Percentiles rank a stretch among this genome's conserved stretches.
phyloP scores from a whole-genome alignment of 352 stramenopile genomes.

The Phytophthora brassicae region DNA sequence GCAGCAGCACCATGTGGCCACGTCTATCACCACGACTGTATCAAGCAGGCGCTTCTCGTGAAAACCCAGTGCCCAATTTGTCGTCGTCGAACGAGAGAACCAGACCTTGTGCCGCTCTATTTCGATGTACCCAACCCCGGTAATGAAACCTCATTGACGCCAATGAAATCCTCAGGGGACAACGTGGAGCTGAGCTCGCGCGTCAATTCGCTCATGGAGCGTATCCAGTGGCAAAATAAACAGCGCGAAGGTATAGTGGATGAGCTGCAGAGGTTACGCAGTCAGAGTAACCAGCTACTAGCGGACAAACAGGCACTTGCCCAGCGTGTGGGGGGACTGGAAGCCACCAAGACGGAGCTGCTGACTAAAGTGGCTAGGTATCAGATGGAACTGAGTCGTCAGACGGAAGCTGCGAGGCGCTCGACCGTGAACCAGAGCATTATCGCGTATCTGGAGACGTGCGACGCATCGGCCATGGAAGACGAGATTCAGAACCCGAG shows the following conservation, averaged over 20 bases:
- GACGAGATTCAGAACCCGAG: conserved; percentile 78
- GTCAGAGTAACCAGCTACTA: conserved; percentile 66
- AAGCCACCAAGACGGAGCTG: conserved; percentile 56
- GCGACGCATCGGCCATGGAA: conserved; percentile 64
- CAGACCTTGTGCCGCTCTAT: conserved; percentile 65
- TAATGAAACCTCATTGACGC: neutral
- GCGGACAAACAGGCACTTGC: conserved; percentile 63
- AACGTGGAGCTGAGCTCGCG: conserved; percentile 49
- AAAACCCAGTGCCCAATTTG: conserved; percentile 78
- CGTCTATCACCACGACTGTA: conserved; percentile 72
- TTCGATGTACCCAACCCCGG: conserved; percentile 52
- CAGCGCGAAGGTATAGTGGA: conserved; percentile 60
- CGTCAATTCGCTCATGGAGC: conserved; percentile 63
- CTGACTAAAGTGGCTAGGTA: conserved; percentile 76
- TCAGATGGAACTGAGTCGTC: conserved; percentile 69
- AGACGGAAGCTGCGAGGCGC: conserved; percentile 50
- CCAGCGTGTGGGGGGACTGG: conserved; percentile 48
- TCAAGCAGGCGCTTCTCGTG: conserved; percentile 72
- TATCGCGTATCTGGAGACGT: conserved; percentile 70
- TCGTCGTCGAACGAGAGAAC: conserved; percentile 40
- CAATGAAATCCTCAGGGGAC: conserved; percentile 22
- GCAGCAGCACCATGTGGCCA: conserved; percentile 66
- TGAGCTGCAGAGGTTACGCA: conserved; percentile 60
- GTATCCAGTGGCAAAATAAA: conserved; percentile 79
- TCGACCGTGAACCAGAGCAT: conserved; percentile 74